Base-by-base conservation (phyloP, 2,329 filamentous ascomycete species). In the Seiridium cupressi region DNA sequence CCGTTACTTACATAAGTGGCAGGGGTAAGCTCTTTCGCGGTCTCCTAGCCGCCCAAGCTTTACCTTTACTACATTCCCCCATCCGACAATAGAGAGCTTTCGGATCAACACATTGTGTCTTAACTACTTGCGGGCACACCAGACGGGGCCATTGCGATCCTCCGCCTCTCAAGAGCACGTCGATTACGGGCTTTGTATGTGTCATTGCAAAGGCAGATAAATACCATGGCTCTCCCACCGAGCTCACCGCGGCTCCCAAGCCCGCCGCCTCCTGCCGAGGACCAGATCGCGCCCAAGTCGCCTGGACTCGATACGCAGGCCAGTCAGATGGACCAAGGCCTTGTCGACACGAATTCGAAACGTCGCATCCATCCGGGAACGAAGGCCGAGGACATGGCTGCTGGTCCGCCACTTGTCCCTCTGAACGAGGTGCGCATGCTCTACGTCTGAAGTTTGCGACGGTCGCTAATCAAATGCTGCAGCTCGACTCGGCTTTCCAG, bases 401-500 rank as follows among this genome's bases (percentile, higher is more conserved):
- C 91, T 63, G 95, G 95, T 0, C 95, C 94, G 65, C 94, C 95
- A 13, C 81, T 98, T 63, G 85, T 97, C 59, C 91, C 94, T 48
- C 79, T 97, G 61, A 86, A 87, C 65, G 91, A 97, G 81, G 55
- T 58, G 9, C 34, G 44, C 18, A 3, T 40, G 35, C 32, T 51
- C 44, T 53, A 88, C 91, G 62, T 94, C 94, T 0, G 94, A 93
- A 65, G 93, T 62, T 84, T 97, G 59, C 91, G 93, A 58, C 6
- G 10, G 7, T 46, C 32, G 46, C 42, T 57, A 58, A 63, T 60
- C 62, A 44, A 62, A 51, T 58, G 32, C 53, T 97, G 91, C 92
- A 97, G 91, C 92, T 99, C 66, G 93, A 99, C 73, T 98, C 94
- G 31, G 91, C 95, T 49, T 99, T 98, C 74, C 95, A 97, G 75